Conservation (phyloP, 495 filamentous ascomycete genomes). For the Neurospora tetraspora region DNA sequence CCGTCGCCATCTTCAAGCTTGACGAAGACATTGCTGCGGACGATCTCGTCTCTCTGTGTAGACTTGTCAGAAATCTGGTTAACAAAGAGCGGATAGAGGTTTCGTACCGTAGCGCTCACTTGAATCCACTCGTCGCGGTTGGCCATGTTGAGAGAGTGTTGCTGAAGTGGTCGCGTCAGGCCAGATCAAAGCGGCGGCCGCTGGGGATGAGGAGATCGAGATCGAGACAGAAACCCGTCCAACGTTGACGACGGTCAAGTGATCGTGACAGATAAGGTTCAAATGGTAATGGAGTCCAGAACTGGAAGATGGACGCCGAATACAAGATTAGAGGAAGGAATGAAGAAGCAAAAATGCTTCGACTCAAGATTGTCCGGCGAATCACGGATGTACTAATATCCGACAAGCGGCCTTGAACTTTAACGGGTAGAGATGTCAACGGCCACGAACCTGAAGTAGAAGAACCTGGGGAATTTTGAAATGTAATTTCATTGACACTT, state of each 20-base stretch:
- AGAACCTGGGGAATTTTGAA: background rate
- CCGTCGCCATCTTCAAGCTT: conserved; percentile 10
- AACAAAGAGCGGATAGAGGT: background rate
- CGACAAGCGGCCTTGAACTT: background rate
- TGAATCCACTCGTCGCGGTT: background rate
- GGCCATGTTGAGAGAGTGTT: background rate
- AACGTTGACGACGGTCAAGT: background rate
- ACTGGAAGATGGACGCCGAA: background rate
- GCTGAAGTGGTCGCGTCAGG: background rate
- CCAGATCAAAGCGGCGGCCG: background rate
- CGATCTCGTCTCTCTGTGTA: conserved; percentile 8
- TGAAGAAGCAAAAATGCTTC: background rate
- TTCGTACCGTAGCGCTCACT: background rate
- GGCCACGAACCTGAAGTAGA: no score
- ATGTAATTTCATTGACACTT: background rate
- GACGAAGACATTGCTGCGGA: conserved; percentile 20
- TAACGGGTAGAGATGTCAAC: background rate
- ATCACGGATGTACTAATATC: background rate
- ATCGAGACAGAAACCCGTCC: background rate
- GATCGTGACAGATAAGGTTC: background rate
- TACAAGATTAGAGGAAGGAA: background rate
- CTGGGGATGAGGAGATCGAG: background rate
- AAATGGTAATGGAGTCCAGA: background rate
- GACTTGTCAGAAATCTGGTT: background rate
- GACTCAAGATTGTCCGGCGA: background rate